phyloP scores from a whole-genome alignment of 202 grass and related monocot species.

The Panicum virgatum region DNA sequence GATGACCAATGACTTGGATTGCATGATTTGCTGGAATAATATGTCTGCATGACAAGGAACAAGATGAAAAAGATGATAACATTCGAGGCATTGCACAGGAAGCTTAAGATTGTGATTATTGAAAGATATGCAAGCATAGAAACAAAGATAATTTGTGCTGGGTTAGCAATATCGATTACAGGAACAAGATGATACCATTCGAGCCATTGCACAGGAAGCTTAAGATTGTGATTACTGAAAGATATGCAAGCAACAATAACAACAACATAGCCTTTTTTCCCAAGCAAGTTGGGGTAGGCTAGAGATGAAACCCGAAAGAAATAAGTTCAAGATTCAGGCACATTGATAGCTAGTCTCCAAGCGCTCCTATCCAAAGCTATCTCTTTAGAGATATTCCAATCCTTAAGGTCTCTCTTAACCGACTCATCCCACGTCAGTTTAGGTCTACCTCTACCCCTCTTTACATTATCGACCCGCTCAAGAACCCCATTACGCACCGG shows the following conservation, averaged over 20 bases:
- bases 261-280: too few species aligned
- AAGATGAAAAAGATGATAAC: background rate
- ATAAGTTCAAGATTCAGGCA: too few species aligned
- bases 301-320: too few species aligned
- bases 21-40: conserved; percentile 7
- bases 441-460: too few species aligned
- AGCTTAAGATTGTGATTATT: conserved; percentile 7
- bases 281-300: too few species aligned
- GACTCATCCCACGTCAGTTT: too few species aligned
- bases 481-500: too few species aligned
- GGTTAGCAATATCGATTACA: background rate
- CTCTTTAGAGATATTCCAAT: too few species aligned
- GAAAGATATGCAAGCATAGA: background rate
- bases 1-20: background rate
- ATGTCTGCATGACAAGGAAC: background rate
- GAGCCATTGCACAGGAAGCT: background rate
- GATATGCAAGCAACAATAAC: background rate
- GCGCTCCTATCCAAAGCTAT: too few species aligned
- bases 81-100: background rate
- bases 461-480: too few species aligned
- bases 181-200: background rate
- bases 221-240: conserved; percentile 19
- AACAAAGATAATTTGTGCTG: background rate
- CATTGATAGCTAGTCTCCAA: too few species aligned
- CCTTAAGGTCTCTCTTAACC: too few species aligned